phyloP scores from a whole-genome alignment of 225 moss, liverwort and hornwort genomes.

The Thuidium tamariscinum region DNA sequence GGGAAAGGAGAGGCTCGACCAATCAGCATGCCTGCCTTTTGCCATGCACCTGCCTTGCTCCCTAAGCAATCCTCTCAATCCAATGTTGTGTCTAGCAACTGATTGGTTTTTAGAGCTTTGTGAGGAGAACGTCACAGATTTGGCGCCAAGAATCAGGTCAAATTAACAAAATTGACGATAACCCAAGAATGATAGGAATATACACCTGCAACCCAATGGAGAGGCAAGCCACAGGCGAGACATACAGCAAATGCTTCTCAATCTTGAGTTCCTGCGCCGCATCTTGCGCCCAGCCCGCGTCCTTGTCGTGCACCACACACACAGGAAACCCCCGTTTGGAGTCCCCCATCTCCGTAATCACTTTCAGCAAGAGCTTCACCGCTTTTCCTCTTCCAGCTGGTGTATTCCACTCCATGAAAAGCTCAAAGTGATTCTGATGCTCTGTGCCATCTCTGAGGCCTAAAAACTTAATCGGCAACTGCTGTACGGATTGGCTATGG shows the following conservation, averaged over 20 bases:
- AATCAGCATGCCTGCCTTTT: not conserved
- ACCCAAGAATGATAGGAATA: not conserved
- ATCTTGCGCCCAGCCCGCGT: constrained; percentile 14
- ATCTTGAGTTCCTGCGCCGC: constrained; percentile 18
- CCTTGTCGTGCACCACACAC: constrained; percentile 21
- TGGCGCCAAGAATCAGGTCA: not conserved
- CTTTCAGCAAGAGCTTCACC: not conserved
- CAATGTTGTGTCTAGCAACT: not conserved
- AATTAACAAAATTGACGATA: not conserved
- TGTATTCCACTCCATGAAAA: not conserved
- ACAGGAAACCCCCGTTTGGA: not conserved
- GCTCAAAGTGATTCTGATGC: not conserved
- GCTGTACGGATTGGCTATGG: not conserved
- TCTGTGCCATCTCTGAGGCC: not conserved
- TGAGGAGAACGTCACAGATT: not conserved
- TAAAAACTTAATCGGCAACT: not conserved
- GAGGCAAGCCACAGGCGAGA: constrained; percentile 1
- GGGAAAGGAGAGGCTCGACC: not conserved
- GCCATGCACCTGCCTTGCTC: not conserved
- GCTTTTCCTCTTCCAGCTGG: not conserved
- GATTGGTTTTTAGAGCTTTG: not conserved
- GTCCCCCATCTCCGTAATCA: constrained; percentile 10
- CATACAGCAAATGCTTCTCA: constrained; percentile 22
- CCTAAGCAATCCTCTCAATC: not conserved
- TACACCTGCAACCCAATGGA: constrained; percentile 13